Conservation (phyloP, 1,284 basidiomycete species). For the Ustilago crameri region DNA sequence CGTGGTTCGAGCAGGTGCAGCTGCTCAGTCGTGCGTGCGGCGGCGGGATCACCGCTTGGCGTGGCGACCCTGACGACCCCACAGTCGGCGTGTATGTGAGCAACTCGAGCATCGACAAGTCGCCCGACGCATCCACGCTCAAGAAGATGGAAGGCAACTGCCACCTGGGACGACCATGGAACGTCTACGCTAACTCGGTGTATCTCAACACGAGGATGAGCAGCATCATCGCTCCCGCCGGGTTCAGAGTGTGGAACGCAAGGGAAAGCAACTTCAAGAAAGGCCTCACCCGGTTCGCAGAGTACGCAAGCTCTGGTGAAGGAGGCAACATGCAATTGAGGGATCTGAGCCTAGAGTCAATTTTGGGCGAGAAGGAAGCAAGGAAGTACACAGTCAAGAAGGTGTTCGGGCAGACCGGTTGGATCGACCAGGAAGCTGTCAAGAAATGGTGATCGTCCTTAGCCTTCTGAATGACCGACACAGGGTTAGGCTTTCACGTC, state of each 20-base stretch:
- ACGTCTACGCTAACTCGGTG: conserved; percentile 16
- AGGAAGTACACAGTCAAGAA: conserved; percentile 12
- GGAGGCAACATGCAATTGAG: conserved; percentile 8
- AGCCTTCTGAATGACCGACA: too few species aligned
- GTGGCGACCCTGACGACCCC: conserved; percentile 24
- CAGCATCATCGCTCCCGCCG: conserved; percentile 16
- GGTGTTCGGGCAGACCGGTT: conserved; percentile 23
- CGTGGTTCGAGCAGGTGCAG: conserved; percentile 35
- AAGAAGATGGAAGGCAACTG: conserved; percentile 10
- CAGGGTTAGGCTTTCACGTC: too few species aligned
- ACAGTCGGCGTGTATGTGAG: conserved; percentile 29
- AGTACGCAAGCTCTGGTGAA: conserved; percentile 22
- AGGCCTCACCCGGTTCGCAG: conserved; percentile 18
- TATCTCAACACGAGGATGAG: conserved; percentile 35
- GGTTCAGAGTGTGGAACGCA: conserved; percentile 28
- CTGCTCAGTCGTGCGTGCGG: conserved; percentile 30
- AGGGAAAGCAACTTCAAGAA: conserved; percentile 16
- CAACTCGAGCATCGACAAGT: conserved; percentile 24
- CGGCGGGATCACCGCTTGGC: conserved; percentile 43
- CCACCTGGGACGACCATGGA: conserved; percentile 34
- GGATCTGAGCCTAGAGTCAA: conserved; percentile 5
- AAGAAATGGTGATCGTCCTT: conserved; percentile 5
- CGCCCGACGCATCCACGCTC: conserved; percentile 14
- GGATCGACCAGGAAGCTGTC: conserved; percentile 26
- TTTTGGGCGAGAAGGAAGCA: conserved; percentile 21